Conservation (phyloP, 805 yeast genomes). For the Candida ortonii region DNA sequence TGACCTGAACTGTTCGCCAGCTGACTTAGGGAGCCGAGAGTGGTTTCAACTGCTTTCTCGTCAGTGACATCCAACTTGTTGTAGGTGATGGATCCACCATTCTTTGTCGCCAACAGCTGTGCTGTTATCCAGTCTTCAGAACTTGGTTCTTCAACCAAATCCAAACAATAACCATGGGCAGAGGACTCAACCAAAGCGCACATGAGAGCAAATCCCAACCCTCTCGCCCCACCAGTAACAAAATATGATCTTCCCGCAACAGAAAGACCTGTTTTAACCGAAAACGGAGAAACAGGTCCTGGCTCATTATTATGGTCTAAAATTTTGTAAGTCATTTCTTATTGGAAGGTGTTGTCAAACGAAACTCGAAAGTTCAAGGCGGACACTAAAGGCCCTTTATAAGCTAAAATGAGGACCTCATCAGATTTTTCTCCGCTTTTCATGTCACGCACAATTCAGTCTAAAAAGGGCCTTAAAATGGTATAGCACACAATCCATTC, state of each 20-base stretch:
- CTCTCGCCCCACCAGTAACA: conserved; percentile 22
- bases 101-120: conserved; percentile 8
- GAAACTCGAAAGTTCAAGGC: not conserved
- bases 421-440: too few species aligned
- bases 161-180: conserved; percentile 15
- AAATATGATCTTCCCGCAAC: conserved; percentile 14
- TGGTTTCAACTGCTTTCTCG: conserved; percentile 12
- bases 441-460: too few species aligned
- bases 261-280: conserved; percentile 14
- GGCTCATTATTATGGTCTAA: conserved; percentile 14
- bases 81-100: conserved; percentile 11
- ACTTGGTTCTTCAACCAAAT: conserved; percentile 12
- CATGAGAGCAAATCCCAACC: conserved; percentile 14
- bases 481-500: too few species aligned
- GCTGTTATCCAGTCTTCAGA: conserved; percentile 17
- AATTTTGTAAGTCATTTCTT: conserved; percentile 12
- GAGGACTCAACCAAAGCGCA: conserved; percentile 17
- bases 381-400: too few species aligned
- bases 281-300: conserved; percentile 16
- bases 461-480: too few species aligned
- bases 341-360: not conserved
- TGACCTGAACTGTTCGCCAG: conserved; percentile 13
- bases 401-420: too few species aligned
- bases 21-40: conserved; percentile 7
- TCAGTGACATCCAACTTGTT: conserved; percentile 16